These are phyloP conservation scores for Spathaspora gorwiae DNA, from an alignment of 805 yeast species.

Conservation along the genomic window DNA sequence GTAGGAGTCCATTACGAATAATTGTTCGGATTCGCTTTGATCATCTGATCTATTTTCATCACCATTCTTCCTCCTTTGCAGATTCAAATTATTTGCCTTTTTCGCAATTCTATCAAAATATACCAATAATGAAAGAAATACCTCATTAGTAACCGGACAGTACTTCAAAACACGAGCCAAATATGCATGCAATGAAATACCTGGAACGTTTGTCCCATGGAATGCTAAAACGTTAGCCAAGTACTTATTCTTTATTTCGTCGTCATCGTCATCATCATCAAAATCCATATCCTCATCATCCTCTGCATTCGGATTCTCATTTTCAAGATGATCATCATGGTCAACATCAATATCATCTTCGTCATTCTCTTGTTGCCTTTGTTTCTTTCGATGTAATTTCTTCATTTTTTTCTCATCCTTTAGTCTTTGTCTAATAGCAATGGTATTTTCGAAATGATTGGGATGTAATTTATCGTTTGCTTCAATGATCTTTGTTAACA, in stretches of 20 bases:
- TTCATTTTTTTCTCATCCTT: constrained; percentile 30
- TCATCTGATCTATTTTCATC: constrained; percentile 15
- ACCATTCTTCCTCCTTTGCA: constrained; percentile 12
- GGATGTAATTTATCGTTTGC: constrained; percentile 84
- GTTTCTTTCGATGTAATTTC: constrained; percentile 17
- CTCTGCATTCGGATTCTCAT: background rate
- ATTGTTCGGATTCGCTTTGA: constrained; percentile 37
- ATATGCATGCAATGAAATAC: constrained; percentile 87
- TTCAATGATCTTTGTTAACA: constrained; percentile 80
- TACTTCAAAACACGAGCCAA: constrained; percentile 86
- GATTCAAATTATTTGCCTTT: constrained; percentile 55
- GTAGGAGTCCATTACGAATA: constrained; percentile 93
- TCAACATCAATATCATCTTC: constrained; percentile 6
- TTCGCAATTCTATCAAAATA: constrained; percentile 93
- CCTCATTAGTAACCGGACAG: constrained; percentile 98
- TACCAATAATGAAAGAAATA: constrained; percentile 81
- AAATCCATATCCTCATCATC: constrained; percentile 14
- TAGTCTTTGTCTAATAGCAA: constrained; percentile 34
- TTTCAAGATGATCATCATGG: constrained; percentile 1
- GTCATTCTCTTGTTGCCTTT: background rate
- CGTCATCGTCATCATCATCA: constrained; percentile 32
- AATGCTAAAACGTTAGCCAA: constrained; percentile 77
- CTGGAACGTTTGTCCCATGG: constrained; percentile 94
- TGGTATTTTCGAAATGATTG: constrained; percentile 50
- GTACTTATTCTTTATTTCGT: constrained; percentile 46